phyloP scores from a whole-genome alignment of 1,139 yeast species.

The Protomyces pachydermus region DNA sequence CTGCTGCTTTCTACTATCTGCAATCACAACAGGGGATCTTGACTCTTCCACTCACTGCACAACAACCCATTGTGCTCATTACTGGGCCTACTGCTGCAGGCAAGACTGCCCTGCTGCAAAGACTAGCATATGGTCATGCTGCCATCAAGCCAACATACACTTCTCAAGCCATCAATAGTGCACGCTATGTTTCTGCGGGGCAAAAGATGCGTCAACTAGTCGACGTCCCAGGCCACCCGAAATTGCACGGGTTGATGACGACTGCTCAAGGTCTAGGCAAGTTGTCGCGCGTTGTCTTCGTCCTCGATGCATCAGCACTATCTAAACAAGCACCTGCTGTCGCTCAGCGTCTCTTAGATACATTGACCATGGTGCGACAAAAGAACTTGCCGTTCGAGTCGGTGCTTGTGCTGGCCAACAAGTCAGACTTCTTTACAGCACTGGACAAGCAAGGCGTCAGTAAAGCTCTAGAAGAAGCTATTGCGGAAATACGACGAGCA shows the following conservation, averaged over 20 bases:
- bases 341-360: neutral
- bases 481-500: constrained; percentile 3
- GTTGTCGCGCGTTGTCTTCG: constrained; percentile 5
- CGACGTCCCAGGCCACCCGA: constrained; percentile 25
- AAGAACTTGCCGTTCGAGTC: neutral
- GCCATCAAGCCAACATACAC: constrained; percentile 4
- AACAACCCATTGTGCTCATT: constrained; percentile 5
- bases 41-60: neutral
- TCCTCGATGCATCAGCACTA: constrained; percentile 10
- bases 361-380: constrained; percentile 4
- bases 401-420: constrained; percentile 16
- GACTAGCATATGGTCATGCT: constrained; percentile 1
- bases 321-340: constrained; percentile 4
- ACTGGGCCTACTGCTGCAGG: constrained; percentile 11
- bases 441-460: constrained; percentile 5
- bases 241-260: constrained; percentile 1
- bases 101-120: constrained; percentile 16
- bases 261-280: neutral
- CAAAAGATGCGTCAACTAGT: neutral
- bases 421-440: constrained; percentile 19
- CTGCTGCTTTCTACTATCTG: neutral
- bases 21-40: neutral
- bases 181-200: neutral
- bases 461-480: constrained; percentile 2
- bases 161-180: neutral